phyloP scores from a whole-genome alignment of 1,139 yeast species.

The Schwanniomyces etchellsii region DNA sequence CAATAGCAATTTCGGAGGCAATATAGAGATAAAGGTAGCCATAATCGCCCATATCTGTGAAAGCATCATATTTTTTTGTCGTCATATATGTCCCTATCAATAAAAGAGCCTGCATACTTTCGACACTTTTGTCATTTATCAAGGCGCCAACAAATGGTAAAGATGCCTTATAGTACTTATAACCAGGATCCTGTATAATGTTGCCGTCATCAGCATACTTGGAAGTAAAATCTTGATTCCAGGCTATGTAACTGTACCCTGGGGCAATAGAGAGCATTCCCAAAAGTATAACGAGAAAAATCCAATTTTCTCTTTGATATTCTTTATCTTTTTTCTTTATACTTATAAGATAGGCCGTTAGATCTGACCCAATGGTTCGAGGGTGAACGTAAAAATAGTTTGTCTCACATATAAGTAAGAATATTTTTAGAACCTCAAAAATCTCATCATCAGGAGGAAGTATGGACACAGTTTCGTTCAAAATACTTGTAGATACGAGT shows the following conservation, averaged over 20 bases:
- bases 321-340: not conserved
- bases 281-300: not conserved
- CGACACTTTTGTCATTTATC: conserved; percentile 11
- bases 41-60: not conserved
- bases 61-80: not conserved
- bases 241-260: not conserved
- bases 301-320: not conserved
- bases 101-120: conserved; percentile 7
- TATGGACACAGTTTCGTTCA: not conserved
- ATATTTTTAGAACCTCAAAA: conserved; percentile 9
- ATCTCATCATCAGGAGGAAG: conserved; percentile 5
- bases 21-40: not conserved
- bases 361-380: conserved; percentile 2
- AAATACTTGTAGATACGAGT: not conserved
- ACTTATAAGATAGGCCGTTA: not conserved
- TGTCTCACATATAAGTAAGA: conserved; percentile 13
- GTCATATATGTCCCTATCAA: not conserved
- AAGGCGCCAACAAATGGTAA: conserved; percentile 13
- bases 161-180: conserved; percentile 11
- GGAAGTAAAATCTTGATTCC: too few species aligned
- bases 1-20: not conserved
- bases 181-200: conserved; percentile 13
- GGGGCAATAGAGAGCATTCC: not conserved
- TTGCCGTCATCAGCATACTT: too few species aligned
- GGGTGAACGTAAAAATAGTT: conserved; percentile 14